phyloP scores from a whole-genome alignment of 2,329 filamentous ascomycete species.

The Aspergillus sp. region DNA sequence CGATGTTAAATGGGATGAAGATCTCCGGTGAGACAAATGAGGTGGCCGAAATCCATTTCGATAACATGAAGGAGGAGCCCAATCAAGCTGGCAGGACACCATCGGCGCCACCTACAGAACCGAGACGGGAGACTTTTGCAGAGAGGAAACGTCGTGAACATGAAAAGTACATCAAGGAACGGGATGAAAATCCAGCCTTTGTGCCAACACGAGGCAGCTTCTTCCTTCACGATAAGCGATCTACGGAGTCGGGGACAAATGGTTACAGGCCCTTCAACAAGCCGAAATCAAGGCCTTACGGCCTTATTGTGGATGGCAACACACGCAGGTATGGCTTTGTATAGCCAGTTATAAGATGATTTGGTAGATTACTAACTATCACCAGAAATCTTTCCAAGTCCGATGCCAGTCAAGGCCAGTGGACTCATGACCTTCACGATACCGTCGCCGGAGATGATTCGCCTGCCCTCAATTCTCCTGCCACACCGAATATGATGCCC shows the following conservation, averaged over 20 bases:
- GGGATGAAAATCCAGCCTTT: slow-evolving; percentile 85
- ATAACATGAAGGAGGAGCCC: slow-evolving; percentile 34
- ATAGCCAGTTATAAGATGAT: not conserved
- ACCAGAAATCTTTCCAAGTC: slow-evolving; percentile 37
- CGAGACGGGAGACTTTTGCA: slow-evolving; percentile 52
- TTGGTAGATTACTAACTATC: slow-evolving; percentile 18
- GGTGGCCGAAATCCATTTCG: slow-evolving; percentile 47
- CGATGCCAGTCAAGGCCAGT: slow-evolving; percentile 64
- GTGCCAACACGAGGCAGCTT: slow-evolving; percentile 92
- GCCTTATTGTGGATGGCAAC: slow-evolving; percentile 40
- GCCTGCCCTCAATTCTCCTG: slow-evolving; percentile 26
- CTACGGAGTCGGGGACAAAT: slow-evolving; percentile 70
- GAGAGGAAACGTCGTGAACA: slow-evolving; percentile 78
- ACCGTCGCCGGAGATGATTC: slow-evolving; percentile 42
- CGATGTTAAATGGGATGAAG: slow-evolving; percentile 57
- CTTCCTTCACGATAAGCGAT: slow-evolving; percentile 93
- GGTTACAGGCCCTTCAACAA: slow-evolving; percentile 60
- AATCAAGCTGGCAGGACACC: slow-evolving; percentile 31
- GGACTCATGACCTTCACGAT: slow-evolving; percentile 95
- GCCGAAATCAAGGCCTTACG: slow-evolving; percentile 54
- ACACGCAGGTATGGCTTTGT: slow-evolving; percentile 35
- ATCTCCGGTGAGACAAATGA: slow-evolving; percentile 37
- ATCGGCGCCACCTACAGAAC: slow-evolving; percentile 32
- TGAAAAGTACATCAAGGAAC: slow-evolving; percentile 82
- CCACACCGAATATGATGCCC: slow-evolving; percentile 20